Evolutionary conservation across 176 grass and related monocot species (phyloP).

Genomic region (Canna indica): DNA sequence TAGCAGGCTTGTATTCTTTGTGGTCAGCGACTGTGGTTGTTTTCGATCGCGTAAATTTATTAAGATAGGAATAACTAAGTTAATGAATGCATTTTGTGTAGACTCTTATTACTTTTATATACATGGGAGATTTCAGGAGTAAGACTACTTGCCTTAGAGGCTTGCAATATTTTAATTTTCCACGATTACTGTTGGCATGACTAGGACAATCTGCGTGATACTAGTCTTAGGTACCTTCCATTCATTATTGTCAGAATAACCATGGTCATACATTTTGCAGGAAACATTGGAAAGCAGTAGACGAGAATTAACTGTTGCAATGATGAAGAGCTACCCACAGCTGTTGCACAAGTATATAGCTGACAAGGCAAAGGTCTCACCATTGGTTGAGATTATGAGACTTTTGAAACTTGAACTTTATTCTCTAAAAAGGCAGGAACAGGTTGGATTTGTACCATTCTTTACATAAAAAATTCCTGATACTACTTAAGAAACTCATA

Average conservation of each 20-base stretch:
- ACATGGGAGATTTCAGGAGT: background rate
- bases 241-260: background rate
- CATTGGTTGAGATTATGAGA: constrained; percentile 74
- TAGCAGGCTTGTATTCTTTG: background rate
- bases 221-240: background rate
- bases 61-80: constrained; percentile 6
- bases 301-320: constrained; percentile 72
- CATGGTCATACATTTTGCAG: constrained; percentile 35
- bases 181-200: background rate
- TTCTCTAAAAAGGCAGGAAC: constrained; percentile 83
- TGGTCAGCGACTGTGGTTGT: no score
- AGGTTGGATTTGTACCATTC: constrained; percentile 33
- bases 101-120: background rate
- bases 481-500: background rate
- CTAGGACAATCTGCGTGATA: background rate
- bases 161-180: background rate
- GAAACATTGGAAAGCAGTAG: constrained; percentile 77
- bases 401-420: constrained; percentile 95
- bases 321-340: constrained; percentile 72
- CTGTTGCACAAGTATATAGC: constrained; percentile 84
- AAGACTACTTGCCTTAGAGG: background rate
- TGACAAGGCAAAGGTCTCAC: constrained; percentile 87
- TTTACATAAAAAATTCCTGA: constrained; percentile 3
- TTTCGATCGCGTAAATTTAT: background rate
- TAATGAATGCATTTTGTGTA: background rate